These are phyloP conservation scores for Lentinula guzmanii DNA, from an alignment of 768 basidiomycete species.

Conservation along the genomic window DNA sequence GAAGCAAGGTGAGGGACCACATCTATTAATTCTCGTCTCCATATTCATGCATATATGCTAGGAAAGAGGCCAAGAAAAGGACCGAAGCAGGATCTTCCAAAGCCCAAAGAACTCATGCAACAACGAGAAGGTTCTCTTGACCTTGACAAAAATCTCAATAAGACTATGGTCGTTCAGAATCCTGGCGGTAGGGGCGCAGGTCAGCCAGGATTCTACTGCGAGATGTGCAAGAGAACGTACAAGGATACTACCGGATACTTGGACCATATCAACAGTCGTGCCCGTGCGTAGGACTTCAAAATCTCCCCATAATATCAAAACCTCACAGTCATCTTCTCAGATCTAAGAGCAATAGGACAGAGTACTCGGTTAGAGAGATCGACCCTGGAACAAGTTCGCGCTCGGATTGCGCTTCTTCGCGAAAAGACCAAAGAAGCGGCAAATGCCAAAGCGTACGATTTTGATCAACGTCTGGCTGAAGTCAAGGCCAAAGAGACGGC, in stretches of 20 bases:
- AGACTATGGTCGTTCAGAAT: constrained; percentile 92
- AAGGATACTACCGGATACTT: constrained; percentile 93
- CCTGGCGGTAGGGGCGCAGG: constrained; percentile 79
- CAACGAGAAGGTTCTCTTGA: constrained; percentile 80
- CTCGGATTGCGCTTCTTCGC: constrained; percentile 80
- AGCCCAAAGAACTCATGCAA: constrained; percentile 91
- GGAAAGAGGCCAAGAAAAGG: constrained; percentile 79
- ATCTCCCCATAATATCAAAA: constrained; percentile 2
- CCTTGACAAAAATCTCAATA: constrained; percentile 91
- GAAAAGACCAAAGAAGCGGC: constrained; percentile 83
- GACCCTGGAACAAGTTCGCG: constrained; percentile 88
- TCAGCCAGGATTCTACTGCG: constrained; percentile 92
- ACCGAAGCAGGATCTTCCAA: constrained; percentile 64
- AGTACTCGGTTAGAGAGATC: constrained; percentile 89
- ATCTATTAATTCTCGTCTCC: not conserved
- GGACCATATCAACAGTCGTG: constrained; percentile 92
- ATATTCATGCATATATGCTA: constrained; percentile 21
- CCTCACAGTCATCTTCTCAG: constrained; percentile 31
- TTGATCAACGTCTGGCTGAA: constrained; percentile 82
- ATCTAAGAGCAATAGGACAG: constrained; percentile 92
- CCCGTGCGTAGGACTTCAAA: constrained; percentile 53
- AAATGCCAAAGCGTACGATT: constrained; percentile 88
- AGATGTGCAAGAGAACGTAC: constrained; percentile 84
- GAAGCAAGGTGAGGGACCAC: constrained; percentile 60
- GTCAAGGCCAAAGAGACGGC: constrained; percentile 69